Base-by-base conservation (phyloP, 345 rosid species). In the Citrus trifoliata region DNA sequence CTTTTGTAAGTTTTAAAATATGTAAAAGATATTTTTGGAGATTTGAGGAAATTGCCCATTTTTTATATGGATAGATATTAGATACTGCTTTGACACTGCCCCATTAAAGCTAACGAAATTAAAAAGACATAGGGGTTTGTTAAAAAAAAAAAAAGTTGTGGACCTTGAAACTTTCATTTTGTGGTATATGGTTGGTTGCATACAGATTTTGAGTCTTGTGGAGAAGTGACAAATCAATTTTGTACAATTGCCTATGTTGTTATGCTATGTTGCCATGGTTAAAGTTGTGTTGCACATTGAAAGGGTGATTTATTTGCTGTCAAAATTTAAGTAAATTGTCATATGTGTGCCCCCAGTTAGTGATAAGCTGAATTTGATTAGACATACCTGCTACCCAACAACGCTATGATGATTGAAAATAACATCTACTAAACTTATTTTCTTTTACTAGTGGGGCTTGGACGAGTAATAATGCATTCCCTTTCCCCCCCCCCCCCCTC, bases 1-100 rank as follows among this genome's bases (percentile, higher is more conserved):
- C 64, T 13, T 28, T 9, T 37, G 53, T 35, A 24, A n/a, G 8
- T 55, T 76, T 76, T 67, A 70, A 75, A 75, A 46, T 30, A 62
- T 63, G 12, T 27, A 2, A 61, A 27, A 61, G 1, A 40, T 24
- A 3, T 30, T 51, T 22, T 51, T 67, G 51, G 35, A 76, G 63
- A n/a, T 53, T 30, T 53, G 27, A 30, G 74, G 38, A n/a, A 53
- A 71, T 30, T 38, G 38, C 62, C 42, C 33, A 32, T 7, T 37
- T 40, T 79, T 60, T 10, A 32, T 40, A 46, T 76, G 5, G 66
- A 33, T 42, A 62, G 42, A 70, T 10, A 3, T 40, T 40, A 40
- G 3, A 40, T 77, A 55, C 21, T 61, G 72, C 73, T 79, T 81
- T 86, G 79, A 27, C 83, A 42, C 71, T 77, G 74, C 76, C 81